Percentiles rank a stretch among this genome's conserved stretches.
Evolutionary conservation across 805 yeast genomes (phyloP).

Genomic region (Maudiozyma pseudohumilis): DNA sequence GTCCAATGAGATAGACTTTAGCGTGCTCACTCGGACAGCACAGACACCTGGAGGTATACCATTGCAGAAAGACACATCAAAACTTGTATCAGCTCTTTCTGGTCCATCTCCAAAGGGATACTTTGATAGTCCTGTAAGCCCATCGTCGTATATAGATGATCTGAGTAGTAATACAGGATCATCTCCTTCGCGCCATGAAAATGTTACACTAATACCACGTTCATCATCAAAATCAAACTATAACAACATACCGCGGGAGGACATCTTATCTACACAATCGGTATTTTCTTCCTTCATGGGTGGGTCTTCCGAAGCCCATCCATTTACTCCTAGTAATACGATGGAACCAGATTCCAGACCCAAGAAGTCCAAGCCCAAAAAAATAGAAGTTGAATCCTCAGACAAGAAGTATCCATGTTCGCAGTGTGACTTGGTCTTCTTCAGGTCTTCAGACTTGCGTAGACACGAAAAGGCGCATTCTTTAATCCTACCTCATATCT

Average conservation of each 20-base stretch:
- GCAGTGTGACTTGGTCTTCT: conserved; percentile 53
- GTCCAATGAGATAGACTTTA: conserved; percentile 6
- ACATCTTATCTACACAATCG: conserved; percentile 4
- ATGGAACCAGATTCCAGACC: not conserved
- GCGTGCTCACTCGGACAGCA: not conserved
- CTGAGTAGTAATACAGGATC: no score
- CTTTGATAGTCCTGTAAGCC: not conserved
- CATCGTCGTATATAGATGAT: not conserved
- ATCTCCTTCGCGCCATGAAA: not conserved
- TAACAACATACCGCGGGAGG: conserved; percentile 1
- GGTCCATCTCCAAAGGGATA: not conserved
- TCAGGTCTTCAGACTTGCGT: conserved; percentile 59
- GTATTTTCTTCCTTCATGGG: conserved; percentile 6
- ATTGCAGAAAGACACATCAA: not conserved
- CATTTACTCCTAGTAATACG: not conserved
- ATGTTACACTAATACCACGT: conserved; percentile 1
- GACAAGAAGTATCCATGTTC: conserved; percentile 43
- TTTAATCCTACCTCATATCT: conserved; percentile 60
- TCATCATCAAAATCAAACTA: not conserved
- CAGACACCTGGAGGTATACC: not conserved
- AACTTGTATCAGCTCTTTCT: not conserved
- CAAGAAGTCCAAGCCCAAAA: not conserved
- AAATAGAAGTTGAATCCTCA: not conserved
- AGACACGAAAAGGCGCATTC: conserved; percentile 71
- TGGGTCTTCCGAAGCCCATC: not conserved